A percentile compares a stretch with the other conserved stretches of the same genome.
Evolutionary conservation across 2,329 filamentous ascomycete species (phyloP).

Genomic region (Diplocarpon mali): DNA sequence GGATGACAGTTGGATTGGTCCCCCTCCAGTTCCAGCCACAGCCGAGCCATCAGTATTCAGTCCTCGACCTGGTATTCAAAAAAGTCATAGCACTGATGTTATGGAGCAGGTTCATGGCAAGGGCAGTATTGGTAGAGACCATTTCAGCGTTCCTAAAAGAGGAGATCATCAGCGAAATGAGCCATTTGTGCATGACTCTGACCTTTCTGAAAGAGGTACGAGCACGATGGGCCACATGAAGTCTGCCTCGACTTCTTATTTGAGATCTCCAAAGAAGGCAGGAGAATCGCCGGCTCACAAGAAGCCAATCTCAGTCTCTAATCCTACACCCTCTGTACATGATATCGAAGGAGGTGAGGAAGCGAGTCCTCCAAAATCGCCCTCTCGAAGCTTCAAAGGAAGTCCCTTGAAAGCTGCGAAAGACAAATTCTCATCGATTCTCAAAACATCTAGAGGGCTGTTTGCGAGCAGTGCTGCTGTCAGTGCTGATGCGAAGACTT

Average conservation of each 20-base stretch:
- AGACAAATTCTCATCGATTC: constrained; percentile 80
- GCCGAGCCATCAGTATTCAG: constrained; percentile 29
- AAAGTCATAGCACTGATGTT: constrained; percentile 49
- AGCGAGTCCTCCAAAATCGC: constrained; percentile 37
- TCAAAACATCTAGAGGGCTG: constrained; percentile 78
- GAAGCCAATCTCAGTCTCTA: constrained; percentile 52
- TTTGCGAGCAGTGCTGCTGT: constrained; percentile 64
- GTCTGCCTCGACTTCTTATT: constrained; percentile 49
- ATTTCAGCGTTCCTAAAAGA: constrained; percentile 35
- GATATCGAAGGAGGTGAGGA: constrained; percentile 28
- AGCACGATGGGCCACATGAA: constrained; percentile 43
- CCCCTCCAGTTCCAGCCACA: constrained; percentile 29
- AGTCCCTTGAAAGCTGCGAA: constrained; percentile 87
- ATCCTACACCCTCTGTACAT: constrained; percentile 43
- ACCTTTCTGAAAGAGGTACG: constrained; percentile 21
- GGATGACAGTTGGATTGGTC: constrained; percentile 52
- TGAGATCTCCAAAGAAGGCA: constrained; percentile 38
- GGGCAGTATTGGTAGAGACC: constrained; percentile 36
- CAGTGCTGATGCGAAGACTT: constrained; percentile 51
- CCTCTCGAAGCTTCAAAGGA: constrained; percentile 48
- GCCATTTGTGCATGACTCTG: constrained; percentile 24
- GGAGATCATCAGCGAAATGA: constrained; percentile 27
- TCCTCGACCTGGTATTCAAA: constrained; percentile 42
- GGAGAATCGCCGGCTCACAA: constrained; percentile 31
- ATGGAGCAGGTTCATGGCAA: constrained; percentile 46